A percentile compares a stretch with the other conserved stretches of the same genome.
phyloP scores from a whole-genome alignment of 2,329 filamentous ascomycete genomes.

The Colletotrichum somersetense region DNA sequence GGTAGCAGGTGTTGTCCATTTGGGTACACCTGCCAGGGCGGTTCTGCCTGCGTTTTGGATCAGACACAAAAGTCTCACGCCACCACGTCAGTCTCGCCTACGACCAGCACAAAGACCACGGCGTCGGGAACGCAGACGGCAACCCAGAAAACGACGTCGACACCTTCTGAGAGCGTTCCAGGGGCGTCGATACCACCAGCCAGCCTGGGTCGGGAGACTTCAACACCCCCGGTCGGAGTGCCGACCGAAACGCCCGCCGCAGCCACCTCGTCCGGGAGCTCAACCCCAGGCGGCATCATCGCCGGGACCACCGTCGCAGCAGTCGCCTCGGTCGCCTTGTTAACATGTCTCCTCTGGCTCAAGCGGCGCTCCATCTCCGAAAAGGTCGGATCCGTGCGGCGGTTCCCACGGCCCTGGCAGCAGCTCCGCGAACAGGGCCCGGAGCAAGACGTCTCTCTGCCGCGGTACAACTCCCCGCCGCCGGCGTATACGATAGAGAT shows the following conservation, averaged over 20 bases:
- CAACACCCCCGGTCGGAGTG: slow-evolving; percentile 1
- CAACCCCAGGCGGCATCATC: slow-evolving; percentile 20
- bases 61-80: slow-evolving; percentile 57
- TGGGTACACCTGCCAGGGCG: slow-evolving; percentile 72
- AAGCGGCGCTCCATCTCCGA: slow-evolving; percentile 34
- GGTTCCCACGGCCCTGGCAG: slow-evolving; percentile 28
- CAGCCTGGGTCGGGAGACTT: slow-evolving; percentile 3
- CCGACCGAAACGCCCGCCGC: slow-evolving; percentile 2
- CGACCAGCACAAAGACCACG: slow-evolving; percentile 17
- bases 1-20: slow-evolving; percentile 77
- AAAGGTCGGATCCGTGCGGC: slow-evolving; percentile 19
- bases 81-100: slow-evolving; percentile 4
- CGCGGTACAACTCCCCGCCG: slow-evolving; percentile 33
- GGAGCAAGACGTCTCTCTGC: slow-evolving; percentile 23
- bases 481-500: slow-evolving; percentile 26
- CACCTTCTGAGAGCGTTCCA: slow-evolving; percentile 7
- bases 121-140: neutral
- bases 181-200: neutral
- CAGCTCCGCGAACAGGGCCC: slow-evolving; percentile 16
- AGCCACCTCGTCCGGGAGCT: slow-evolving; percentile 2
- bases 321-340: slow-evolving; percentile 25
- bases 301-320: slow-evolving; percentile 37
- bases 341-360: slow-evolving; percentile 33
- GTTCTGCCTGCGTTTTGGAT: slow-evolving; percentile 62
- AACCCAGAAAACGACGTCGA: neutral